Evolutionary conservation across 306 rosid genomes (phyloP), one percentile per base, ranked within the genome.

Genomic region (Nissolia schottii): DNA sequence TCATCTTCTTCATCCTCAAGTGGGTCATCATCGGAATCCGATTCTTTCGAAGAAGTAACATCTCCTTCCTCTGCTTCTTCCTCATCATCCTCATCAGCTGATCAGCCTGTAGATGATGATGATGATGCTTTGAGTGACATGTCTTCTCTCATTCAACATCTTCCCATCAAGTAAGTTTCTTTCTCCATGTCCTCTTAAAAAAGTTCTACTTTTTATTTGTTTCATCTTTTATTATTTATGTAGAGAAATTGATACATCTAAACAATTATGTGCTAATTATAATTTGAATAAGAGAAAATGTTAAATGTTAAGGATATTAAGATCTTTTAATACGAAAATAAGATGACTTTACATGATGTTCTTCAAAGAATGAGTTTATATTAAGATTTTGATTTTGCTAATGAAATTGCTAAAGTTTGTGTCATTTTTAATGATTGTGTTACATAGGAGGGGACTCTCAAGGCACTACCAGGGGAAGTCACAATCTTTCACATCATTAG

Each of bases 371-470:
- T n/a, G n/a, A n/a, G n/a, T 64, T 19, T 48, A 13, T 8, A 3
- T 40, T 70, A 29, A 48, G 67, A 40, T 15, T 2, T n/a, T 51
- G 43, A n/a, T 28, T 59, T 59, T 54, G 6, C 15, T 41, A 24
- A 5, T 8, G 51, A 22, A 8, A 31, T 8, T 43, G 23, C 60
- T 67, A 40, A 80, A 77, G 61, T 43, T 56, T 32, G 32, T 20
- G 9, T 40, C 34, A 1, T 4, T 75, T 66, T 71, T 59, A 32
- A 0, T 12, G 0, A 31, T 60, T n/a, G 10, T 61, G 0, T 35
- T 16, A 0, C 5, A 4, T 3, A 85, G 89, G 82, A 85, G 84
- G 57, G 89, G 89, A 53, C 84, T 85, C 1, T 85, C 89, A 13
- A 79, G 58, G 45, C 62, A 62, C 73, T 85, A 85, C 66, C 38